These are phyloP conservation scores for Wallacemonas sp. DNA, from an alignment of 208 protist species.

Conservation along the genomic window DNA sequence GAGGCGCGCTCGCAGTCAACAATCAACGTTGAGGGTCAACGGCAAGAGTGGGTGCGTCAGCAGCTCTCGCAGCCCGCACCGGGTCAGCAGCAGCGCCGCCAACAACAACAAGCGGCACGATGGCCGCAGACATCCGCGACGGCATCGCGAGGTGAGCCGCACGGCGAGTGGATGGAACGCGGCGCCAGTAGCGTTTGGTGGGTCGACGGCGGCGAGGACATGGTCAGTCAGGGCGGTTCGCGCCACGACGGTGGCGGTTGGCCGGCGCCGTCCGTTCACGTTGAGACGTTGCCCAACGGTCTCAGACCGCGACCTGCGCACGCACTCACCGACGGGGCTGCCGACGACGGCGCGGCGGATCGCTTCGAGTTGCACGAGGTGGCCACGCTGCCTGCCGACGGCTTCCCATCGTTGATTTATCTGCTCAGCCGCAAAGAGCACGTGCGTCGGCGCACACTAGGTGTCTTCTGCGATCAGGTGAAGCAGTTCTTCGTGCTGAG, in stretches of 20 bases:
- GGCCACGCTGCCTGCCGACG: constrained; percentile 38
- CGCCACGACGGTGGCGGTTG: neutral
- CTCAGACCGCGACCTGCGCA: neutral
- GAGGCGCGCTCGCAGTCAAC: constrained; percentile 15
- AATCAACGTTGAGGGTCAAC: neutral
- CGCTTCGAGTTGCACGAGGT: constrained; percentile 25
- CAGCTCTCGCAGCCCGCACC: neutral
- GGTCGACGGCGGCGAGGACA: neutral
- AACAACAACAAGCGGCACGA: neutral
- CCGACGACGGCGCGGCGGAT: constrained; percentile 9
- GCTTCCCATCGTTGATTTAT: constrained; percentile 44
- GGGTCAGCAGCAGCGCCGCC: neutral
- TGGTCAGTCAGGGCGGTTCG: neutral
- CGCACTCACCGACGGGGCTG: neutral
- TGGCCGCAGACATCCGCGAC: neutral
- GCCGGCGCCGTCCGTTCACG: too few relatives aligned
- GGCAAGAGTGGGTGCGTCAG: neutral
- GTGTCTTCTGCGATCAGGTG: neutral
- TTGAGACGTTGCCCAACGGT: too few relatives aligned
- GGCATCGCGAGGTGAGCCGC: too few relatives aligned
- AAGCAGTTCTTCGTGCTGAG: constrained; percentile 3
- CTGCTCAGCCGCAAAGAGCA: constrained; percentile 16
- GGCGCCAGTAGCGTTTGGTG: neutral
- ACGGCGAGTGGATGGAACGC: too few relatives aligned
- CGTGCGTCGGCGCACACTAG: neutral